Percentiles rank a stretch among this genome's conserved stretches.
Conservation (phyloP, 2,329 filamentous ascomycete species). For the Eutypella sp. region DNA sequence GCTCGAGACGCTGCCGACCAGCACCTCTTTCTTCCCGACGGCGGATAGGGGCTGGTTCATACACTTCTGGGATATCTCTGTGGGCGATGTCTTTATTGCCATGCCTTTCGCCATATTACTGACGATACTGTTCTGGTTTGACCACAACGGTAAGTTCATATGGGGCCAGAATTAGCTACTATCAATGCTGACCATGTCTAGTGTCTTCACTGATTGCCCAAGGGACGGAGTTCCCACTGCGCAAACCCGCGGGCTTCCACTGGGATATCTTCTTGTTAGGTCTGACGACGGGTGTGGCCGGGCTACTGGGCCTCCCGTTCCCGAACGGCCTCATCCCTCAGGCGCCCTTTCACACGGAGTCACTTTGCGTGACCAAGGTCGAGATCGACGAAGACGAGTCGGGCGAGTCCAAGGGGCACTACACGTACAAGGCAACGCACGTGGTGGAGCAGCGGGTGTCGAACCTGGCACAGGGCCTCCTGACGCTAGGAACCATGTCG, state of each 20-base stretch:
- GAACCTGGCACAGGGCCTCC: constrained; percentile 71
- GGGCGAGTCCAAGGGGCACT: constrained; percentile 51
- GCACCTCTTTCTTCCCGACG: constrained; percentile 75
- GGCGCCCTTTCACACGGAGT: constrained; percentile 75
- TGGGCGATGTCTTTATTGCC: constrained; percentile 72
- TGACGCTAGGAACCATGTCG: constrained; percentile 75
- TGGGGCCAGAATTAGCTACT: neutral
- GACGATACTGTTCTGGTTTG: constrained; percentile 84
- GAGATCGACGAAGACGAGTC: constrained; percentile 50
- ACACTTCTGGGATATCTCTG: constrained; percentile 71
- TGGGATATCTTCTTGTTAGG: constrained; percentile 82
- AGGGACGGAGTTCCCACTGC: constrained; percentile 75
- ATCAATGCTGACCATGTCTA: constrained; percentile 25
- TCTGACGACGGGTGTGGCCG: constrained; percentile 69
- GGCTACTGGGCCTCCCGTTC: constrained; percentile 71
- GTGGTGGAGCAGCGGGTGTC: constrained; percentile 76
- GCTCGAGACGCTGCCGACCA: constrained; percentile 69
- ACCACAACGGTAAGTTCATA: constrained; percentile 66
- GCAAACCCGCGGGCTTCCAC: constrained; percentile 78
- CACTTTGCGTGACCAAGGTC: constrained; percentile 65
- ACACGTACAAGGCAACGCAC: constrained; percentile 47
- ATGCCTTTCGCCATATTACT: constrained; percentile 82
- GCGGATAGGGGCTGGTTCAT: constrained; percentile 70
- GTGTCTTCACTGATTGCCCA: constrained; percentile 80
- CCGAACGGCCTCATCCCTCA: constrained; percentile 82